Evolutionary conservation across 2,329 filamentous ascomycete species (phyloP).

Genomic region (Hypoxylon sp.): DNA sequence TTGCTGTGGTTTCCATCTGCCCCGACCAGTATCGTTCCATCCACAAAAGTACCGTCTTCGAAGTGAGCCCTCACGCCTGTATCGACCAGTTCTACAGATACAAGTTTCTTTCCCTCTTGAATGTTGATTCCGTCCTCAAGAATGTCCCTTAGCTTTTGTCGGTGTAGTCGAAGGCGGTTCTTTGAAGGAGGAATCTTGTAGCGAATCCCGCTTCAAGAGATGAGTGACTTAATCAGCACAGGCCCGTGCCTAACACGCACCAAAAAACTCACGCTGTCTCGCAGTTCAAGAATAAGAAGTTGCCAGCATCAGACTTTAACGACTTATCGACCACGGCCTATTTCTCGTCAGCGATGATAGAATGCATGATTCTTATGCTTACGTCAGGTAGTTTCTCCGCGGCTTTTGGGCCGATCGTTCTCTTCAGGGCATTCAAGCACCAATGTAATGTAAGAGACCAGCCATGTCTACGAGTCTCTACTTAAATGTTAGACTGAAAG

Average conservation of each 20-base stretch:
- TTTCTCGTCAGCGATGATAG: slow-evolving; percentile 59
- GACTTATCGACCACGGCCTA: slow-evolving; percentile 52
- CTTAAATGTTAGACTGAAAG: slow-evolving; percentile 28
- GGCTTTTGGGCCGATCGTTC: slow-evolving; percentile 45
- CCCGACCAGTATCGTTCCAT: slow-evolving; percentile 58
- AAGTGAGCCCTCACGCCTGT: slow-evolving; percentile 52
- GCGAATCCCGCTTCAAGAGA: slow-evolving; percentile 49
- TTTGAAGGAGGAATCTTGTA: slow-evolving; percentile 59
- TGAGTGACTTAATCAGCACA: not conserved
- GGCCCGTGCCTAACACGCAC: not conserved
- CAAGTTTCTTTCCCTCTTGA: slow-evolving; percentile 54
- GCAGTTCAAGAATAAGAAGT: slow-evolving; percentile 60
- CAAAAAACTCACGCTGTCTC: slow-evolving; percentile 49
- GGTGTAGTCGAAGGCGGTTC: slow-evolving; percentile 55
- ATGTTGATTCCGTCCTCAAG: slow-evolving; percentile 53
- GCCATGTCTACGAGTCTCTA: slow-evolving; percentile 59
- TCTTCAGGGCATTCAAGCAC: slow-evolving; percentile 60
- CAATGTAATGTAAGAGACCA: slow-evolving; percentile 75
- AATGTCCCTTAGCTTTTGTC: slow-evolving; percentile 55
- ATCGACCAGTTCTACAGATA: slow-evolving; percentile 46
- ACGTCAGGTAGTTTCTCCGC: slow-evolving; percentile 43
- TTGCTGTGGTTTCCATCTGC: slow-evolving; percentile 59
- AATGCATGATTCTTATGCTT: slow-evolving; percentile 45
- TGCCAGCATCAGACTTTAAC: slow-evolving; percentile 57
- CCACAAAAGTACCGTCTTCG: slow-evolving; percentile 53